Percentiles rank a stretch among this genome's conserved stretches.
phyloP scores from a whole-genome alignment of 179 eudicot genomes.

The Silene noctiflora region DNA sequence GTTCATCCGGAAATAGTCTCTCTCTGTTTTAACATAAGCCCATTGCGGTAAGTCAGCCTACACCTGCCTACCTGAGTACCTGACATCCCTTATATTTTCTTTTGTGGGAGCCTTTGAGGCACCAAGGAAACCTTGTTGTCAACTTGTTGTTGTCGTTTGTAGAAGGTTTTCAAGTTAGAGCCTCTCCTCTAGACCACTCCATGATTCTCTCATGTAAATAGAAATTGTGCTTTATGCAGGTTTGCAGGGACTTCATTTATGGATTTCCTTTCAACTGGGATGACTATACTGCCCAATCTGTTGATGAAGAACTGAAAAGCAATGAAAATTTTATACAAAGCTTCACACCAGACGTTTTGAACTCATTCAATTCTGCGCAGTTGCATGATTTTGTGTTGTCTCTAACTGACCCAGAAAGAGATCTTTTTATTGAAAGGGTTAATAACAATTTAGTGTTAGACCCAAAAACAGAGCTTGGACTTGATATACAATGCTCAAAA shows the following conservation, averaged over 20 bases:
- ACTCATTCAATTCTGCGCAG: conserved; percentile 23
- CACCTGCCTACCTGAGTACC: too few relatives aligned
- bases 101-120: not conserved
- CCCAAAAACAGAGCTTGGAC: not conserved
- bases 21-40: not conserved
- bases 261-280: conserved; percentile 76
- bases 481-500: not conserved
- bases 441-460: conserved; percentile 9
- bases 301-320: conserved; percentile 26
- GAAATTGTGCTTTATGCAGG: conserved; percentile 35
- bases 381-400: conserved; percentile 29
- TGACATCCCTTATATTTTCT: not conserved
- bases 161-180: too few relatives aligned
- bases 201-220: not conserved
- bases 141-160: not conserved
- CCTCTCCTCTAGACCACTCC: not conserved
- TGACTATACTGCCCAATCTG: conserved; percentile 36
- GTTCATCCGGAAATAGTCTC: not conserved
- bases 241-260: conserved; percentile 44
- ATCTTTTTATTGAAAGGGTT: conserved; percentile 7
- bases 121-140: too few relatives aligned
- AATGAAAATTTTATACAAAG: not conserved
- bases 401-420: conserved; percentile 21
- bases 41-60: not conserved
- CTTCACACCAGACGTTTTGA: conserved; percentile 19